These are phyloP conservation scores for Trichosanthes truncata DNA, from an alignment of 306 rosid species.

Conservation along the genomic window DNA sequence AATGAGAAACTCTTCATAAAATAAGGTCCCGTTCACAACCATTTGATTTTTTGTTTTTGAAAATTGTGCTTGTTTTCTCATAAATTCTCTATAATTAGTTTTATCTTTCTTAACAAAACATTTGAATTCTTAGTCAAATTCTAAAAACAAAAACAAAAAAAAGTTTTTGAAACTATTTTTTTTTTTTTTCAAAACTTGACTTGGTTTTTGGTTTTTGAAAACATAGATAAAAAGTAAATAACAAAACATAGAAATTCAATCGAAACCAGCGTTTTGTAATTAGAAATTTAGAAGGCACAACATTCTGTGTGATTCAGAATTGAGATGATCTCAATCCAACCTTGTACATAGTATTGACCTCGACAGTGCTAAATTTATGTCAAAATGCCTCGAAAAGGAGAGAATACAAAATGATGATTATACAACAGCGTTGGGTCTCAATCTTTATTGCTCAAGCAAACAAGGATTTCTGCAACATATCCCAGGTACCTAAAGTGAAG, in stretches of 20 bases:
- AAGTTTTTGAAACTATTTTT: too few species aligned
- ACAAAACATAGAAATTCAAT: neutral
- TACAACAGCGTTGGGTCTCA: neutral
- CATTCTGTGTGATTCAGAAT: neutral
- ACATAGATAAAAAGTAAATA: too few species aligned
- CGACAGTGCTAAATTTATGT: neutral
- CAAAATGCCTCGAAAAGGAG: neutral
- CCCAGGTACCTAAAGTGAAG: neutral
- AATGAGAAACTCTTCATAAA: too few species aligned
- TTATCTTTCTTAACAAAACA: too few species aligned
- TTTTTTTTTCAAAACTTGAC: too few species aligned
- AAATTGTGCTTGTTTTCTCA: too few species aligned
- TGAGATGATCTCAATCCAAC: neutral
- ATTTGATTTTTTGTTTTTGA: too few species aligned
- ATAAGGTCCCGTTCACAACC: too few species aligned
- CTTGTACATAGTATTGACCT: neutral
- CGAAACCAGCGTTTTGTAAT: neutral
- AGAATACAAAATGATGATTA: neutral
- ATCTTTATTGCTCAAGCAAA: conserved; percentile 7
- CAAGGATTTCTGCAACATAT: neutral
- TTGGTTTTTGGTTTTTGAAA: too few species aligned
- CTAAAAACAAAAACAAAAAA: too few species aligned
- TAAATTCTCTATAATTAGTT: too few species aligned
- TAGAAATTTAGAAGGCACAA: neutral
- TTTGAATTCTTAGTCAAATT: too few species aligned